A percentile compares a stretch with the other conserved stretches of the same genome.
phyloP scores from a whole-genome alignment of 148 eudicot species.

The Amaranthus hypochondriacus region DNA sequence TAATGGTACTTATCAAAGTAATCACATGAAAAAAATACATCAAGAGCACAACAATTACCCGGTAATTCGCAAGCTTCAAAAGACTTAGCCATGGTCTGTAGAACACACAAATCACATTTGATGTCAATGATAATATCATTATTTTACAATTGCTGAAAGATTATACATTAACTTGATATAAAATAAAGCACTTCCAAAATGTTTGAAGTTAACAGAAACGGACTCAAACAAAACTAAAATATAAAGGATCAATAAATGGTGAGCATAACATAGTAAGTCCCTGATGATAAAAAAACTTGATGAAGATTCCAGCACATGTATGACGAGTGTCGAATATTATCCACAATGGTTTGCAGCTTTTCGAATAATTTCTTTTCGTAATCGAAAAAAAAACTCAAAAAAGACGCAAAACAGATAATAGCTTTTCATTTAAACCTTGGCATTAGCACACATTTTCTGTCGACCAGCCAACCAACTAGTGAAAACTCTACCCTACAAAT shows the following conservation, averaged over 20 bases:
- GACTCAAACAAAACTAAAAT: neutral
- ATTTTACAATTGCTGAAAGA: no score
- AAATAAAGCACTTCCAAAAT: neutral
- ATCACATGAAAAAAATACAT: neutral
- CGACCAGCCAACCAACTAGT: neutral
- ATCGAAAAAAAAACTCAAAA: neutral
- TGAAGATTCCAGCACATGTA: neutral
- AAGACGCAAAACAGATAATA: neutral
- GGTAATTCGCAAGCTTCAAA: slow-evolving; percentile 55
- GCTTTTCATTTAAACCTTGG: neutral
- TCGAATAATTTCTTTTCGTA: no score
- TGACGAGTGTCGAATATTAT: neutral
- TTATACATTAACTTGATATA: neutral
- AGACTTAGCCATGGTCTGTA: slow-evolving; percentile 59
- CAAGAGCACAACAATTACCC: slow-evolving; percentile 20
- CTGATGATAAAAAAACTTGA: neutral
- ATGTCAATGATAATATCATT: slow-evolving; percentile 7
- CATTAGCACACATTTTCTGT: neutral
- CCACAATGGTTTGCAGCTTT: no score
- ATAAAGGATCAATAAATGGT: neutral
- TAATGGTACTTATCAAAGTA: neutral
- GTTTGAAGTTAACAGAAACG: neutral
- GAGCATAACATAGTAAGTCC: neutral
- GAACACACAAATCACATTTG: neutral
- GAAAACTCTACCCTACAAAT: neutral